Base-by-base conservation (phyloP, 768 basidiomycete genomes). In the Podaxis carcinomalis region DNA sequence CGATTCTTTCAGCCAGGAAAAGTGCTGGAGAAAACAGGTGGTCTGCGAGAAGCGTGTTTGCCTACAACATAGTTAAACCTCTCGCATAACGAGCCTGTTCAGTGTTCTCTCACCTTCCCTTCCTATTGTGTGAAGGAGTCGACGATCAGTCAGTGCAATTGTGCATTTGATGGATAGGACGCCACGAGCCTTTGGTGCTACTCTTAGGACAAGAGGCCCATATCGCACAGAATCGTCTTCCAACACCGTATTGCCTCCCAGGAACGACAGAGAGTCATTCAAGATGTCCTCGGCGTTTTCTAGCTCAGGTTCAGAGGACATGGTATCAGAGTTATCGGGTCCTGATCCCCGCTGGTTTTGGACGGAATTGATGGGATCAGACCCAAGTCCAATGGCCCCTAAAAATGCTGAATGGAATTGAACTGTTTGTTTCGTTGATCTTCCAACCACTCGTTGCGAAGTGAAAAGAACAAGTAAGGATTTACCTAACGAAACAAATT, bases 11-110 rank as follows among this genome's bases (percentile, higher is more conserved):
- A 2, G 86, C 85, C 16, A 91, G 76, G 58, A 86, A 79, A 6
- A 91, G 75, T 7, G 83, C 80, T 14, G 87, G 88, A 40, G 86
- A 90, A 69, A 90, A 90, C 2, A 90, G 75, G 63, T 88, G 86
- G 70, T 90, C 88, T 52, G 88, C 89, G 21, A 90, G 75, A 9
- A 89, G 77, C 13, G 86, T 88, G 62, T 84, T 88, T 28, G 88
- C 85, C 87, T 89, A 69, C 44, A 27, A 63, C 55, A 36, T 55
- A 23, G 42, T 19, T 7, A 25, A 4, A 23, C 11, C 36, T 19
- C n/a, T 44, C 42, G 19, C n/a, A 44, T 44, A 23, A 11, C 37
- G 36, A 32, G n/a, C 1, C 10, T 11, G 47, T 4, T 19, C 37
- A 13, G 4, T 21, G 14, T 50, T 13, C 3, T 52, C 55, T 23